Percentiles rank a stretch among this genome's conserved stretches.
These are phyloP conservation scores for Geotrichum macrosporum DNA, from an alignment of 1,139 yeast genomes.

Conservation along the genomic window DNA sequence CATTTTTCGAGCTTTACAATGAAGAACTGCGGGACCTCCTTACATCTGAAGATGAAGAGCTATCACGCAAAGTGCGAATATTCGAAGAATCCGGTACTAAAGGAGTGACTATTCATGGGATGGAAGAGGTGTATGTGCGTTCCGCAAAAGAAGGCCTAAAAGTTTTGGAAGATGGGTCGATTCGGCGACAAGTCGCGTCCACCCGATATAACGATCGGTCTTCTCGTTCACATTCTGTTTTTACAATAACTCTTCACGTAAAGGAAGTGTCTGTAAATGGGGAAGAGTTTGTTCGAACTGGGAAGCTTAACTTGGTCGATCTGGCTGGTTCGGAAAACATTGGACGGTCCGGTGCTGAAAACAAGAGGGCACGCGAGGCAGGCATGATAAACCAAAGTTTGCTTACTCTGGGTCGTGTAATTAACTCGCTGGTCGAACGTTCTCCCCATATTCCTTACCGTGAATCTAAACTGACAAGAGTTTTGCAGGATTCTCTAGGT, in stretches of 20 bases:
- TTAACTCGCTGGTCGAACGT: conserved; percentile 61
- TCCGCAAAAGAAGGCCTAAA: conserved; percentile 44
- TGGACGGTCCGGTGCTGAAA: conserved; percentile 70
- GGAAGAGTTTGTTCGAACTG: conserved; percentile 37
- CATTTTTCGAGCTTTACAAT: conserved; percentile 69
- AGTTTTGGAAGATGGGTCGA: conserved; percentile 49
- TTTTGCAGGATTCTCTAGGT: conserved; percentile 78
- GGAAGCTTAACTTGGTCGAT: conserved; percentile 77
- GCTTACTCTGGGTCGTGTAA: conserved; percentile 78
- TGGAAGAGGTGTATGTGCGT: conserved; percentile 46
- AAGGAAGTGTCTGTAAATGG: conserved; percentile 48
- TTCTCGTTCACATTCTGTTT: conserved; percentile 70
- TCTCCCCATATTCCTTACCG: conserved; percentile 75
- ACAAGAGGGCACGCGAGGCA: conserved; percentile 79
- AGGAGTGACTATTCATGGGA: conserved; percentile 46
- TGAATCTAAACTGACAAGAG: conserved; percentile 74
- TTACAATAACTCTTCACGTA: conserved; percentile 56
- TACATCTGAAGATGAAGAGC: conserved; percentile 29
- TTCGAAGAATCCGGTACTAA: conserved; percentile 41
- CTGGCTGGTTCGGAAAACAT: conserved; percentile 88
- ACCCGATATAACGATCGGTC: conserved; percentile 67
- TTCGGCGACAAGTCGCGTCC: conserved; percentile 58
- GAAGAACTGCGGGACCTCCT: conserved; percentile 65
- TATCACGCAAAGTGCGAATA: conserved; percentile 40
- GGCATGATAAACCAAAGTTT: conserved; percentile 83